phyloP scores from a whole-genome alignment of 2,329 filamentous ascomycete species.

The Talaromyces atroroseus region DNA sequence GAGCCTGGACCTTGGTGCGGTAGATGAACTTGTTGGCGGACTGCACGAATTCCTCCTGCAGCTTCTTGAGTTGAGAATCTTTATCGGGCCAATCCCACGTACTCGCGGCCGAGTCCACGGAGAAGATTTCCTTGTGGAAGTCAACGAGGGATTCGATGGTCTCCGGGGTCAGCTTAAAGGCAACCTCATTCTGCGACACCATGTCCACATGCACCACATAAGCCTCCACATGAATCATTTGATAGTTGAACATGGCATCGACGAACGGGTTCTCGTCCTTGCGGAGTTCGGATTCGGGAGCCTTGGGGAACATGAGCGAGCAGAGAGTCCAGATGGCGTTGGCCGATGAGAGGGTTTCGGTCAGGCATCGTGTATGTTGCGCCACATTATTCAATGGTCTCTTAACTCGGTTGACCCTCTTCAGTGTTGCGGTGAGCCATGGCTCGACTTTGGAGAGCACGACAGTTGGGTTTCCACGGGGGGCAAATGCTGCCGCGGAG shows the following conservation, averaged over 20 bases:
- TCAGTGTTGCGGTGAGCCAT: constrained; percentile 94
- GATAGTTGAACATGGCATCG: constrained; percentile 86
- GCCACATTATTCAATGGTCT: constrained; percentile 93
- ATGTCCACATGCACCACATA: constrained; percentile 99
- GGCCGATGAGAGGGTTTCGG: constrained; percentile 81
- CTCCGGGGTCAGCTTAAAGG: constrained; percentile 93
- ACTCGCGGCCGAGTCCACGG: constrained; percentile 78
- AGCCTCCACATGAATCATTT: constrained; percentile 87
- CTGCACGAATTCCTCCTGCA: constrained; percentile 94
- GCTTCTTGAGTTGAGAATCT: constrained; percentile 91
- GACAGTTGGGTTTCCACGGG: constrained; percentile 87
- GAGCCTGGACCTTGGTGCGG: constrained; percentile 76
- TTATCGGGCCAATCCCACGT: constrained; percentile 97
- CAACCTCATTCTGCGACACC: constrained; percentile 95
- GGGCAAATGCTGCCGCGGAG: constrained; percentile 93
- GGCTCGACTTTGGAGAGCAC: constrained; percentile 91
- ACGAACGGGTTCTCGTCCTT: constrained; percentile 76
- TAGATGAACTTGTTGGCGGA: constrained; percentile 97
- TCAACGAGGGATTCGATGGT: constrained; percentile 90
- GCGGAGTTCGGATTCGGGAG: constrained; percentile 75
- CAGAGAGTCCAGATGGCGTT: constrained; percentile 94
- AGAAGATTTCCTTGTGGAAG: constrained; percentile 95
- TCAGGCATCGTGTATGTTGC: constrained; percentile 92
- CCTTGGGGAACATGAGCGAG: constrained; percentile 87
- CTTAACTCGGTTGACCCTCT: constrained; percentile 95